Conservation (phyloP, 2,329 filamentous ascomycete species). For the Diplocarpon mali region DNA sequence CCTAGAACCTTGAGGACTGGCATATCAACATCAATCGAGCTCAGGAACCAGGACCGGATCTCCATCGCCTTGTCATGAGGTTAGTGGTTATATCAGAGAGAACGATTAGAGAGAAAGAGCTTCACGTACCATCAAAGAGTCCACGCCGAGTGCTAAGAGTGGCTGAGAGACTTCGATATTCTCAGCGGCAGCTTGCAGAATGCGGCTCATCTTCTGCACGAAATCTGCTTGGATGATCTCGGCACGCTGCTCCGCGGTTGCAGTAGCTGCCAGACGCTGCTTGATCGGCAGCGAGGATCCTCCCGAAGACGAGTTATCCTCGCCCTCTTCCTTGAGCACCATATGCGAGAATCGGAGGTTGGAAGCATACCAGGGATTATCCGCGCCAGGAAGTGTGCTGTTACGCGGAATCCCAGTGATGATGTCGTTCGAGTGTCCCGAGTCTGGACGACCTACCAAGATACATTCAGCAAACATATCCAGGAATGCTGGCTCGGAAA, state of each 20-base stretch:
- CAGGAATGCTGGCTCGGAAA: constrained; percentile 9
- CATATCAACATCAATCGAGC: constrained; percentile 29
- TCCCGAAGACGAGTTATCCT: constrained; percentile 14
- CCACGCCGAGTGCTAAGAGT: constrained; percentile 28
- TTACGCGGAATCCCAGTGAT: constrained; percentile 8
- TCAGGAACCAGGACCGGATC: constrained; percentile 36
- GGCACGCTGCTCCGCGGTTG: constrained; percentile 1
- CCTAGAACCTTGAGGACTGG: constrained; percentile 15
- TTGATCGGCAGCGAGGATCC: constrained; percentile 21
- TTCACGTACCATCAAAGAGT: constrained; percentile 7
- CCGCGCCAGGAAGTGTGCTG: constrained; percentile 6
- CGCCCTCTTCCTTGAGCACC: constrained; percentile 8
- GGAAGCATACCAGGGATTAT: constrained; percentile 10
- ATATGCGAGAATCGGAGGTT: constrained; percentile 9
- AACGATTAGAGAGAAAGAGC: too few relatives aligned
- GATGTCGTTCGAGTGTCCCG: constrained; percentile 7
- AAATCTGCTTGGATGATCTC: constrained; percentile 8
- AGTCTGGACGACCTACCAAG: constrained; percentile 5
- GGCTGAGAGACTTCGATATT: background rate
- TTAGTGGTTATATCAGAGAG: too few relatives aligned
- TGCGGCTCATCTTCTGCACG: constrained; percentile 17
- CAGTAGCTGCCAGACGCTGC: constrained; percentile 4
- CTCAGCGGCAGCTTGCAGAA: constrained; percentile 27
- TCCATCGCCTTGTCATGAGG: constrained; percentile 6
- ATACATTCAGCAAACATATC: constrained; percentile 11